phyloP scores from a whole-genome alignment of 768 basidiomycete genomes.

The Heimioporus sp. region DNA sequence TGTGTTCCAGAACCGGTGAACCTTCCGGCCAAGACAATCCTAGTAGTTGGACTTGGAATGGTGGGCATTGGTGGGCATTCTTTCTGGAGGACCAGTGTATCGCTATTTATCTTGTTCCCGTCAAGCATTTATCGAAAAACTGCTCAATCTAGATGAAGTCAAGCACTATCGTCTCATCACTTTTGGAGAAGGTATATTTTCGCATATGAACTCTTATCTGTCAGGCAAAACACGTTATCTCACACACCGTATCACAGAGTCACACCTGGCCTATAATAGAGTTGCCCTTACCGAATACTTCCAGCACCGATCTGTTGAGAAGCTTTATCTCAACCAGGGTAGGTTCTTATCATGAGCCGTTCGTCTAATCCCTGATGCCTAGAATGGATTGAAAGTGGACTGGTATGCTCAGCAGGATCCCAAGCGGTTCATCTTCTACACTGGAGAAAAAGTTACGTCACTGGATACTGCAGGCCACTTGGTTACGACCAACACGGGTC shows the following conservation, averaged over 20 bases:
- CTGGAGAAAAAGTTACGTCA: slow-evolving; percentile 45
- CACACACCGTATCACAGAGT: slow-evolving; percentile 24
- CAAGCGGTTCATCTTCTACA: slow-evolving; percentile 50
- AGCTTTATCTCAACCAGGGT: slow-evolving; percentile 58
- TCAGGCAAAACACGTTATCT: slow-evolving; percentile 14
- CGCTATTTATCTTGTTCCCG: neutral
- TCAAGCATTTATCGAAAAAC: slow-evolving; percentile 64
- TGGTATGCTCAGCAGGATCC: slow-evolving; percentile 65
- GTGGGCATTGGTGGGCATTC: neutral
- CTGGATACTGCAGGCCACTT: slow-evolving; percentile 38
- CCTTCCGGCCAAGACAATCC: neutral
- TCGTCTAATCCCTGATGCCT: neutral
- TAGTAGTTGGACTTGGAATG: neutral
- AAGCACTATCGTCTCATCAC: slow-evolving; percentile 53
- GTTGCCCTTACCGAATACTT: slow-evolving; percentile 56
- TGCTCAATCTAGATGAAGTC: slow-evolving; percentile 53
- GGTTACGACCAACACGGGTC: slow-evolving; percentile 46
- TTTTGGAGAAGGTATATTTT: slow-evolving; percentile 51
- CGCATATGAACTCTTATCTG: slow-evolving; percentile 19
- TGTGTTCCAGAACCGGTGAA: too few relatives aligned
- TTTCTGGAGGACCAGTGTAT: neutral
- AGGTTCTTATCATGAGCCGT: neutral
- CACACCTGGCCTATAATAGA: slow-evolving; percentile 54
- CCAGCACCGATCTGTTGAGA: slow-evolving; percentile 54
- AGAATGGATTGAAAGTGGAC: slow-evolving; percentile 31